Conservation (phyloP, 371 early-diverging fungal species). For the Dinochytrium kinnereticum region DNA sequence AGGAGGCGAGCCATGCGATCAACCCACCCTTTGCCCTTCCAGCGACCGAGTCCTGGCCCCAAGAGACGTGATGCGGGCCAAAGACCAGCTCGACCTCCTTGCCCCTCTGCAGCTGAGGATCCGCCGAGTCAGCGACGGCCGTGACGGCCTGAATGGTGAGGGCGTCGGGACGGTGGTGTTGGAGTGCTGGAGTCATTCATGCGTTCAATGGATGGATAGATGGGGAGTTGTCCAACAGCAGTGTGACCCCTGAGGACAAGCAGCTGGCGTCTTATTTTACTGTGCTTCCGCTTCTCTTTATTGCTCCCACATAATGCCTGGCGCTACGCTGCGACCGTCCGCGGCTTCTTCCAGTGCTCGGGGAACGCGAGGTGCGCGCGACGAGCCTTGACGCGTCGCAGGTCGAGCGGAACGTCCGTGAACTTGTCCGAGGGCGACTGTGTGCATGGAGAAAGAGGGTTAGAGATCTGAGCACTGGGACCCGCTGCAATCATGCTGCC, state of each 20-base stretch:
- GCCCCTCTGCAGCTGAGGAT: not conserved
- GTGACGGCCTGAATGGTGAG: not conserved
- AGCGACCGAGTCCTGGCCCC: not conserved
- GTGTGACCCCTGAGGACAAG: no score
- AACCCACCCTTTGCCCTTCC: not conserved
- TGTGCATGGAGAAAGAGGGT: conserved; percentile 4
- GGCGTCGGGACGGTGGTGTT: not conserved
- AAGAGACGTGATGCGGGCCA: not conserved
- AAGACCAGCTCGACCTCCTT: not conserved
- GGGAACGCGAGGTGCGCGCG: conserved; percentile 30
- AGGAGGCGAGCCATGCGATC: not conserved
- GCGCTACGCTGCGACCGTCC: no score
- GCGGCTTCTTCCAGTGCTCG: conserved; percentile 27
- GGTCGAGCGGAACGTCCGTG: conserved; percentile 35
- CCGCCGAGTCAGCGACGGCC: not conserved
- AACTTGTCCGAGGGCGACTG: conserved; percentile 26
- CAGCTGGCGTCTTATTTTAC: no score
- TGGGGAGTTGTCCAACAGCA: not conserved
- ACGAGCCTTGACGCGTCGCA: conserved; percentile 30
- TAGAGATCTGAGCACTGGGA: not conserved
- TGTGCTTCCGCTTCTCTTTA: no score
- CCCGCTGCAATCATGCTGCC: not conserved
- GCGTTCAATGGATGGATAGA: not conserved
- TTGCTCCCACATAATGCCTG: no score
- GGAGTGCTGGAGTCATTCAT: not conserved